Conservation (phyloP, 768 basidiomycete species). For the Wakefieldia striispora region DNA sequence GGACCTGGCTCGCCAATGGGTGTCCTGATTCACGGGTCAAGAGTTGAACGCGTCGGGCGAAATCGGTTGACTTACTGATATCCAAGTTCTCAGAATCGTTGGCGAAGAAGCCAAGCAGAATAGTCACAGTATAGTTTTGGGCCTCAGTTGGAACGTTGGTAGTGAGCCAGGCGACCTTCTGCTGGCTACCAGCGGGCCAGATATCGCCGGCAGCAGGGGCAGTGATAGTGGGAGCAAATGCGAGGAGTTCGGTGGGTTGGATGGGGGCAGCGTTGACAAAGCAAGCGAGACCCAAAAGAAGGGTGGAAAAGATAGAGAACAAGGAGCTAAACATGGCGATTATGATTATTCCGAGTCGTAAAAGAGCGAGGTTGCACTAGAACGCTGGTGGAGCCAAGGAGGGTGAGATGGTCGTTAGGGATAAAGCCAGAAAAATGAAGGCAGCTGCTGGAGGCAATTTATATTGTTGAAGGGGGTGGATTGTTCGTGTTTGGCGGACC, state of each 20-base stretch:
- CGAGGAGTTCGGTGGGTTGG: conserved; percentile 31
- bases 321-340: conserved; percentile 22
- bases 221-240: conserved; percentile 43
- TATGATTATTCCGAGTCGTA: conserved; percentile 14
- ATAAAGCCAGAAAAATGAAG: not conserved
- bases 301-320: conserved; percentile 29
- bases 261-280: conserved; percentile 29
- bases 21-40: conserved; percentile 37
- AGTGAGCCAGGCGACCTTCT: conserved; percentile 44
- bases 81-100: conserved; percentile 49
- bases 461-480: conserved; percentile 13
- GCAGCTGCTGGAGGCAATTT: conserved; percentile 1
- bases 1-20: conserved; percentile 58
- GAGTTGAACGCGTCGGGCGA: not conserved
- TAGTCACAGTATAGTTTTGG: conserved; percentile 34
- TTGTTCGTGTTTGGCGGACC: conserved; percentile 24
- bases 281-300: conserved; percentile 29
- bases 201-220: conserved; percentile 29
- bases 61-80: conserved; percentile 35
- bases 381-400: not conserved
- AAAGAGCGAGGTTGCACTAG: conserved; percentile 19
- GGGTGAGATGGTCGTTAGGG: conserved; percentile 1
- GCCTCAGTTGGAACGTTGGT: conserved; percentile 37
- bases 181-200: conserved; percentile 38
- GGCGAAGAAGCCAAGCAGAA: conserved; percentile 44